Conservation (phyloP, 2,329 filamentous ascomycete species). For the Didymella segeticola region DNA sequence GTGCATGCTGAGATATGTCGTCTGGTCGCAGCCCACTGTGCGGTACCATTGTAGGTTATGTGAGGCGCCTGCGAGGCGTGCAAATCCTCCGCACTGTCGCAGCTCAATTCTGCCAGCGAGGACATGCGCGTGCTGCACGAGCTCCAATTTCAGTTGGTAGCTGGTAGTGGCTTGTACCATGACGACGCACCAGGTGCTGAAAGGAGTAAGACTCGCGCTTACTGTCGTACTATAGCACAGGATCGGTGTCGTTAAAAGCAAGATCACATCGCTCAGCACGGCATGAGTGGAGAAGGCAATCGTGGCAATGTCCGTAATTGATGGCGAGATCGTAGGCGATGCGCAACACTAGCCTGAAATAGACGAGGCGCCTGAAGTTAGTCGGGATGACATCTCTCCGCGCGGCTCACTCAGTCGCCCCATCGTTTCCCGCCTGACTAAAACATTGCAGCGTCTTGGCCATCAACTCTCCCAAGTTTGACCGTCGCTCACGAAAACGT, state of each 20-base stretch:
- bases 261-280: not conserved
- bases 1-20: not conserved
- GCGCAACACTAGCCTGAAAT: not conserved
- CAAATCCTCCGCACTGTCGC: slow-evolving; percentile 12
- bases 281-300: not conserved
- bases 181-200: not conserved
- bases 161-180: slow-evolving; percentile 1
- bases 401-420: not conserved
- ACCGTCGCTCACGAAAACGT: not conserved
- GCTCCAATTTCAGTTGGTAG: not conserved
- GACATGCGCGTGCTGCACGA: too few relatives aligned
- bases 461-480: not conserved
- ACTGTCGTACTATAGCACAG: slow-evolving; percentile 6
- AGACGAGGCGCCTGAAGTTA: not conserved
- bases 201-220: not conserved
- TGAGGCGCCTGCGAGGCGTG: slow-evolving; percentile 16
- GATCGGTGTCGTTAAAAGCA: slow-evolving; percentile 1
- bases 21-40: not conserved
- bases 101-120: not conserved
- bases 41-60: not conserved
- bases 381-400: slow-evolving; percentile 6
- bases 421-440: not conserved
- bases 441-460: slow-evolving; percentile 1
- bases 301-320: not conserved
- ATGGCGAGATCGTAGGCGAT: too few relatives aligned